A percentile compares a stretch with the other conserved stretches of the same genome.
Conservation (phyloP, 768 basidiomycete genomes). For the Infundibulicybe gibba region DNA sequence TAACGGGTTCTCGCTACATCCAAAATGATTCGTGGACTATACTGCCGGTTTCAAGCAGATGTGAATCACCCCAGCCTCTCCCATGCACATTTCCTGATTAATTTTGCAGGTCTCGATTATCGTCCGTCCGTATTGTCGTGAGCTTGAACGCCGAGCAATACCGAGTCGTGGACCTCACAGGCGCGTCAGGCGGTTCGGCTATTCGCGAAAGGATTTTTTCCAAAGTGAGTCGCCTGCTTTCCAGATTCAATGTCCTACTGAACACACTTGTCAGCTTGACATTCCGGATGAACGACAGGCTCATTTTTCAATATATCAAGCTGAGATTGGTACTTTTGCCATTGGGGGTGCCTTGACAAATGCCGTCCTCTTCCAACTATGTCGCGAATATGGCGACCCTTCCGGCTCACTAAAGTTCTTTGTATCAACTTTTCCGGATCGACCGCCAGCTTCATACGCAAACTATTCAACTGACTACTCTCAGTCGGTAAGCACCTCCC, state of each 20-base stretch:
- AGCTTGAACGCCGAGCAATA: slow-evolving; percentile 50
- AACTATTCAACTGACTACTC: not conserved
- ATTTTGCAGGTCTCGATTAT: slow-evolving; percentile 20
- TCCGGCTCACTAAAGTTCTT: slow-evolving; percentile 50
- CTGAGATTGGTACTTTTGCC: slow-evolving; percentile 43
- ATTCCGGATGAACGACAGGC: slow-evolving; percentile 37
- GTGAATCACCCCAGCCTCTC: too few relatives aligned
- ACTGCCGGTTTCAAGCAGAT: too few relatives aligned
- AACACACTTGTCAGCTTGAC: slow-evolving; percentile 25
- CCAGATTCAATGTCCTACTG: not conserved
- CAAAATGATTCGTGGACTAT: too few relatives aligned
- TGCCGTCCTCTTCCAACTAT: slow-evolving; percentile 34
- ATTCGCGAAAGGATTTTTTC: slow-evolving; percentile 42
- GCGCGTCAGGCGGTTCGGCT: slow-evolving; percentile 37
- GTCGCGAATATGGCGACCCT: slow-evolving; percentile 40
- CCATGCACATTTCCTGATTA: too few relatives aligned
- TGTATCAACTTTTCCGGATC: slow-evolving; percentile 41
- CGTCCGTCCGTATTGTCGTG: slow-evolving; percentile 41
- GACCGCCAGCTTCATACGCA: slow-evolving; percentile 24
- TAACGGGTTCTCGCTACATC: slow-evolving; percentile 5
- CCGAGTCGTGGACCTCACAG: slow-evolving; percentile 43
- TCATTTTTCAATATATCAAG: slow-evolving; percentile 41
- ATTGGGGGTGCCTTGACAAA: slow-evolving; percentile 38
- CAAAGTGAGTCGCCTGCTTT: slow-evolving; percentile 39
- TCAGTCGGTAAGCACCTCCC: too few relatives aligned